Conservation (phyloP, 2,329 filamentous ascomycete species). For the Chaetothyriales sp. region DNA sequence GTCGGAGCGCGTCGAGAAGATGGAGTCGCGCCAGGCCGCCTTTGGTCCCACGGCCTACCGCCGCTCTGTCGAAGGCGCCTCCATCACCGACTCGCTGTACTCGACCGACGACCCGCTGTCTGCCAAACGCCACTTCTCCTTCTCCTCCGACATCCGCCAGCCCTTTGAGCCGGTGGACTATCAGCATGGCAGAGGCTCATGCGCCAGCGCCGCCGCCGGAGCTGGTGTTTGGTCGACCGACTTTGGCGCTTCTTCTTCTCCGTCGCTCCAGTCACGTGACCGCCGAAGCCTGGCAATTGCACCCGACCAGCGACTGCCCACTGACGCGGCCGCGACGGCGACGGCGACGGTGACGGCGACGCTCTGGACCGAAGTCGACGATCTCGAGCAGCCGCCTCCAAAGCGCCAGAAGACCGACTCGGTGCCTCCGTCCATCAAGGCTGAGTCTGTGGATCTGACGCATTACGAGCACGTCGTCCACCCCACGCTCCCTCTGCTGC, state of each 20-base stretch:
- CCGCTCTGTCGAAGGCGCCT: constrained; percentile 14
- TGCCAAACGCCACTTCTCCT: constrained; percentile 33
- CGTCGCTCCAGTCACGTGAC: constrained; percentile 6
- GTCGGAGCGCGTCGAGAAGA: constrained; percentile 66
- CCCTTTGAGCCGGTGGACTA: constrained; percentile 18
- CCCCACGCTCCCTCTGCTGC: constrained; percentile 14
- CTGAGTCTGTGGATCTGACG: constrained; percentile 3
- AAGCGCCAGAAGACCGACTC: constrained; percentile 9
- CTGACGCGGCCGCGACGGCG: no score
- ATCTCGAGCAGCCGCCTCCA: constrained; percentile 4
- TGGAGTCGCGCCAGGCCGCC: constrained; percentile 59
- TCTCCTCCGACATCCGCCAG: constrained; percentile 28
- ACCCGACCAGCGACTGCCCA: constrained; percentile 13
- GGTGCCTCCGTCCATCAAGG: constrained; percentile 1
- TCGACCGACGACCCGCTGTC: constrained; percentile 33
- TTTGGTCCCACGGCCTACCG: constrained; percentile 32
- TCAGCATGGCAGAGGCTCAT: constrained; percentile 13
- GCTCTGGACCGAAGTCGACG: constrained; percentile 4
- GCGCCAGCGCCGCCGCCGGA: constrained; percentile 11
- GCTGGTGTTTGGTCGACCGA: constrained; percentile 1
- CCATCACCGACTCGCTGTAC: constrained; percentile 34
- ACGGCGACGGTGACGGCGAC: no score
- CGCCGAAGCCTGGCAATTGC: constrained; percentile 15
- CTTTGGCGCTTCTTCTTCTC: not conserved
- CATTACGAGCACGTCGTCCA: constrained; percentile 14